These are phyloP conservation scores for Pisolithus orientalis DNA, from an alignment of 768 basidiomycete genomes.

Conservation along the genomic window DNA sequence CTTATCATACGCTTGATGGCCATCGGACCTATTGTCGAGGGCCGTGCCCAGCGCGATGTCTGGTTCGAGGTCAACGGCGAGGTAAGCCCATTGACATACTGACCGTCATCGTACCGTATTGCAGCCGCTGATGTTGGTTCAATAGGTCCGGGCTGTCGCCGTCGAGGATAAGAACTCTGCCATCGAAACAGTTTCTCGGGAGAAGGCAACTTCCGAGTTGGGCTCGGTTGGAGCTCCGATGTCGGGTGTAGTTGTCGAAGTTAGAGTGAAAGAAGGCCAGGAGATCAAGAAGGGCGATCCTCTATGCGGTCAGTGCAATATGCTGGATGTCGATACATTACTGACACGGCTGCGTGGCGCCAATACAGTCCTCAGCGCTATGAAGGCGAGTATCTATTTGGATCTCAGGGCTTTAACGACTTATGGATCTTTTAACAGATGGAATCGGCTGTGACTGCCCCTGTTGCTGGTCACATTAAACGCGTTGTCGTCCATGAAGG, in stretches of 20 bases:
- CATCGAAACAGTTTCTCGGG: constrained; percentile 88
- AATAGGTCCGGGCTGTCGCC: constrained; percentile 84
- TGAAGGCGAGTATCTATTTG: constrained; percentile 63
- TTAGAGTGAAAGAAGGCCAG: constrained; percentile 94
- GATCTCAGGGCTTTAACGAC: constrained; percentile 5
- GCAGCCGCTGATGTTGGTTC: constrained; percentile 8
- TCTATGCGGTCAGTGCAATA: constrained; percentile 62
- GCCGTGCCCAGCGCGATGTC: constrained; percentile 88
- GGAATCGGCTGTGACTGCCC: constrained; percentile 95
- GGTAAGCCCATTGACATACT: constrained; percentile 35
- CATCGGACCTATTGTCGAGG: constrained; percentile 87
- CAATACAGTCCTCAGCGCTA: constrained; percentile 78
- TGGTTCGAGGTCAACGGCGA: constrained; percentile 99
- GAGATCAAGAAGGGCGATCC: constrained; percentile 99
- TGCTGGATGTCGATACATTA: constrained; percentile 15
- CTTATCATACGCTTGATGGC: constrained; percentile 96
- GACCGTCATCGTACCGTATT: not conserved
- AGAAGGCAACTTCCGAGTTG: constrained; percentile 90
- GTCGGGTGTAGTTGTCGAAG: constrained; percentile 98
- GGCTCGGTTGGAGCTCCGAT: constrained; percentile 97
- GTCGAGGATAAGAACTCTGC: constrained; percentile 98
- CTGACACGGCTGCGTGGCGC: constrained; percentile 7
- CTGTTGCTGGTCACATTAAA: constrained; percentile 94
- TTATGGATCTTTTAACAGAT: constrained; percentile 49
- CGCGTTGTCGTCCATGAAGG: constrained; percentile 89